Base-by-base conservation (phyloP, 2,329 filamentous ascomycete genomes). In the Dactylellina leptospora region DNA sequence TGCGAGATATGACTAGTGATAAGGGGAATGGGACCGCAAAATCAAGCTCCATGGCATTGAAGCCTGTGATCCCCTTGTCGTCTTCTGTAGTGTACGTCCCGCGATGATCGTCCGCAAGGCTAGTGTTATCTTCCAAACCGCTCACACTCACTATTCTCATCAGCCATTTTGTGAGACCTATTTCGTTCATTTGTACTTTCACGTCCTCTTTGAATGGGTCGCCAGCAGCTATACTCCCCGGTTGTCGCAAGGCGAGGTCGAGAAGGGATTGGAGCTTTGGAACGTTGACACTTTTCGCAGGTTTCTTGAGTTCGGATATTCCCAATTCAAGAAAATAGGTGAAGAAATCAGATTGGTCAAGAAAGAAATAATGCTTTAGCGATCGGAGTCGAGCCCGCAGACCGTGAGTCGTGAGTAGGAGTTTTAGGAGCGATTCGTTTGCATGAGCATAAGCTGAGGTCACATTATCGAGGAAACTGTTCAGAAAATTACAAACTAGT, bases 121-220 rank as follows among this genome's bases (percentile, higher is more conserved):
- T 83, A 2, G 85, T 84, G 36, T 84, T 83, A 74, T 93, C 92
- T 79, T 96, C 90, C 18, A 74, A 36, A 45, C 95, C 95, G 2
- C 92, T 96, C 75, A 97, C 96, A 78, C 93, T 97, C 74, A 99
- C 93, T 56, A 99, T 93, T 58, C 93, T 89, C 85, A 97, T 96
- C 69, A 99, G 83, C 82, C 92, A 96, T 78, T 96, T 96, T 10
- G 92, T 96, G 47, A 99, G 86, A 4, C 92, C 91, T 38, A 93
- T 88, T 76, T 96, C 92, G 79, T 97, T 97, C 90, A 97, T 97
- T 77, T 93, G 89, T 20, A 99, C 92, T 80, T 96, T 96, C 80
- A 99, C 91, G 78, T 99, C 93, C 81, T 99, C 95, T 78, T 97
- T 99, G 84, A 96, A 99, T 0, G 93, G 92, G 78, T 99, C 95